Base-by-base conservation (phyloP, 1,139 yeast species). In the Geotrichum phurueaensis region DNA sequence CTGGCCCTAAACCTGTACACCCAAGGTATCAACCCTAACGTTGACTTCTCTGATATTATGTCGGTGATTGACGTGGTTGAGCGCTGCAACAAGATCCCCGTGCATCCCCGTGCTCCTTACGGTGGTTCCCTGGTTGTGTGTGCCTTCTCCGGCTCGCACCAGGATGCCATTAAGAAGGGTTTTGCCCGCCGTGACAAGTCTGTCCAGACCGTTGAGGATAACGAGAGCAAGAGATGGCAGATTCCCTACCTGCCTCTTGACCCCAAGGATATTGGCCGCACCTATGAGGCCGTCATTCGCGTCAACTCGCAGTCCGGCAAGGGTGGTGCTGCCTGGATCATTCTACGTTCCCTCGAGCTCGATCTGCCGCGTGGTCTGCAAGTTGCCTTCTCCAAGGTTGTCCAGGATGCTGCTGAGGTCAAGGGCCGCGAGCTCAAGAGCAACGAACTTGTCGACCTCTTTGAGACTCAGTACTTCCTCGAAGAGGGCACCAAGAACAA, bases 251-350 rank as follows among this genome's bases (percentile, higher is more conserved):
- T 94, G 71, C 98, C 99, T 63, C 82, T 94, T 75, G 99, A 94
- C 76, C 99, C 99, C 68, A 83, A 86, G 73, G 98, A 94, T 75
- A 87, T 94, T 69, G 98, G 98, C 63, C 86, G 98, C 77, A 92
- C 89, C 61, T 94, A 94, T 76, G 98, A 94, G 78, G 98, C 98
- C 53, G 96, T 94, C 66, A 94, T 94, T 71, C 85, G 99, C 75
- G 98, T 94, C 76, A 94, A 94, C 79, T 91, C 97, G 12, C 98
- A 94, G 79, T 87, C 96, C 31, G 99, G 99, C 71, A 94, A 94
- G 78, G 98, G 98, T 72, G 98, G 98, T 73, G 96, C 98, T 33
- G 96, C 98, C 36, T 94, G 98, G 97, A 88, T 94, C 66, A 87
- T 94, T 70, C 82, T 91, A 70, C 84, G 96, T 71, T 83, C 88